These are phyloP conservation scores for Diophrys appendiculata DNA, from an alignment of 73 alveolate species.

Conservation along the genomic window DNA sequence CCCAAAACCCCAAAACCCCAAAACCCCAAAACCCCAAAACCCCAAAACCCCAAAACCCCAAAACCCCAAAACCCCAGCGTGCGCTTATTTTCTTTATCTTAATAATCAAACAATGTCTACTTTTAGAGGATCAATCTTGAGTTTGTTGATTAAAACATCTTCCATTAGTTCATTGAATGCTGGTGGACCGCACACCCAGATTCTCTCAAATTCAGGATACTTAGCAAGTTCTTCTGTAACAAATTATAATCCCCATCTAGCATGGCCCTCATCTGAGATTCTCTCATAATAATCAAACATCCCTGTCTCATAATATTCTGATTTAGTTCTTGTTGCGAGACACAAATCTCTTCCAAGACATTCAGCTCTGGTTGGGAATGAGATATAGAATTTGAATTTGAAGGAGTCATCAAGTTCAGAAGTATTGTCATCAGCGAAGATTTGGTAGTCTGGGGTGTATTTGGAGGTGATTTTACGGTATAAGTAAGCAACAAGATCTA, in stretches of 20 bases:
- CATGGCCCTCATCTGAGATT: neutral
- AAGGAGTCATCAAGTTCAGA: neutral
- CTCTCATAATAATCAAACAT: neutral
- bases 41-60: too few species aligned
- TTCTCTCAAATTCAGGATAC: neutral
- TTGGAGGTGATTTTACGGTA: constrained; percentile 5
- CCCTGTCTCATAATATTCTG: neutral
- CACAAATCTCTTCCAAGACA: constrained; percentile 24
- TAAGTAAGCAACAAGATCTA: constrained; percentile 38
- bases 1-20: too few species aligned
- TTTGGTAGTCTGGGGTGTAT: constrained; percentile 6
- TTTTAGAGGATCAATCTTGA: too few species aligned
- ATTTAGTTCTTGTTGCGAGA: neutral
- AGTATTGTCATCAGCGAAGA: constrained; percentile 13
- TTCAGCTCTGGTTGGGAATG: constrained; percentile 18
- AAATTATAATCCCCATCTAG: neutral
- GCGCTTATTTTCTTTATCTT: too few species aligned
- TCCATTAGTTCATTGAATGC: neutral
- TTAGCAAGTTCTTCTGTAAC: neutral
- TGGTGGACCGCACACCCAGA: constrained; percentile 30
- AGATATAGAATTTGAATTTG: constrained; percentile 27
- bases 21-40: too few species aligned
- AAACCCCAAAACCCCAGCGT: too few species aligned
- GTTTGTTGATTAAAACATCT: too few species aligned
- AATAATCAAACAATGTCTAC: too few species aligned